Percentiles rank a stretch among this genome's conserved stretches.
These are phyloP conservation scores for Fraxinus dipetala DNA, from an alignment of 305 asterid species.

Conservation along the genomic window DNA sequence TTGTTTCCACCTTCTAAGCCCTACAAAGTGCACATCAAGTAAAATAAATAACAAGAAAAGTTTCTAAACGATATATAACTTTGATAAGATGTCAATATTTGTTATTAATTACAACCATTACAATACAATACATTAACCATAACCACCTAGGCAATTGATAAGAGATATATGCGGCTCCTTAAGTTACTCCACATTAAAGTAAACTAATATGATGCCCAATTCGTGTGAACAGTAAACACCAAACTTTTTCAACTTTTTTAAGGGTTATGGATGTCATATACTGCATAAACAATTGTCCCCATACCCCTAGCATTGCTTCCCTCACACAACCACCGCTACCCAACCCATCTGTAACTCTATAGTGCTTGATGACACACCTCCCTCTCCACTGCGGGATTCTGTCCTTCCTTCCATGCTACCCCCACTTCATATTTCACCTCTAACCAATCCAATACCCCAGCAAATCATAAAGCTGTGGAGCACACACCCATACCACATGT, in stretches of 20 bases:
- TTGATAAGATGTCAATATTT: conserved; percentile 2
- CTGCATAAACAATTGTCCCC: not conserved
- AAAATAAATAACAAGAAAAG: conserved; percentile 16
- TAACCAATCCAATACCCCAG: not conserved
- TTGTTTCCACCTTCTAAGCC: conserved; percentile 39
- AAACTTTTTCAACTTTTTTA: not conserved
- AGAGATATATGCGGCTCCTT: not conserved
- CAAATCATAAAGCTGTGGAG: not conserved
- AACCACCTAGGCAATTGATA: not conserved
- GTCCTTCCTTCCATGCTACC: not conserved
- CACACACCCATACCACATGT: not conserved
- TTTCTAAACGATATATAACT: conserved; percentile 10
- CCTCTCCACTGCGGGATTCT: conserved; percentile 1
- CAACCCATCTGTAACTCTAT: not conserved
- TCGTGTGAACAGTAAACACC: not conserved
- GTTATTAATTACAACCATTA: not conserved
- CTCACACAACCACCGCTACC: not conserved
- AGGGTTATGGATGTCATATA: conserved; percentile 1
- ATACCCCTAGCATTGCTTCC: not conserved
- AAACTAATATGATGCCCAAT: not conserved
- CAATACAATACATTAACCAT: not conserved
- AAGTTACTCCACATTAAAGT: not conserved
- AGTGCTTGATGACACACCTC: conserved; percentile 6
- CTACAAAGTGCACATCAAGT: conserved; percentile 34
- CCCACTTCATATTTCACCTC: not conserved